Evolutionary conservation across 192 early-diverging fungal species (phyloP).

Genomic region (Cladochytrium replicatum): DNA sequence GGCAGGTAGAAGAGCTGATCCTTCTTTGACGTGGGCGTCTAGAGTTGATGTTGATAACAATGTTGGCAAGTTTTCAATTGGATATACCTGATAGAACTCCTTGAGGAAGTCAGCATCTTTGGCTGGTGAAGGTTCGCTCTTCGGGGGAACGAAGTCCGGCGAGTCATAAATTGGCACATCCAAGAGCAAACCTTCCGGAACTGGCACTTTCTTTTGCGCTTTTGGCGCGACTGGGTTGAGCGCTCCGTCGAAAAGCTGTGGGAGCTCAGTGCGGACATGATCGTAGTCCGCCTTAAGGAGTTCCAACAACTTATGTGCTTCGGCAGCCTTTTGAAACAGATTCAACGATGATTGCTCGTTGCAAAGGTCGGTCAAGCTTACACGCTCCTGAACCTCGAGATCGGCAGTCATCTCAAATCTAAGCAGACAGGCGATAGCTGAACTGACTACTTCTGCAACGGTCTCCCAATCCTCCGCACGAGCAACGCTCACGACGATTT

Average conservation of each 20-base stretch:
- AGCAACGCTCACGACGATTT: too few species aligned
- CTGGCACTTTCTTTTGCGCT: conserved; percentile 81
- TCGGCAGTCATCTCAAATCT: conserved; percentile 29
- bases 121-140: background rate
- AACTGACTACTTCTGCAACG: background rate
- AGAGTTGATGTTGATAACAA: background rate
- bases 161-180: background rate
- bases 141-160: background rate
- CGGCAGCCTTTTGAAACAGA: conserved; percentile 8
- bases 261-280: conserved; percentile 44
- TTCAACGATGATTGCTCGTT: conserved; percentile 1
- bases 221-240: conserved; percentile 83
- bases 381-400: conserved; percentile 74
- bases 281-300: too few species aligned
- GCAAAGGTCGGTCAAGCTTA: too few species aligned
- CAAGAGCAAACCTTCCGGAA: conserved; percentile 61
- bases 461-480: too few species aligned
- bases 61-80: background rate
- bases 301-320: too few species aligned
- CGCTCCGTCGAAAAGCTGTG: conserved; percentile 62
- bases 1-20: too few species aligned
- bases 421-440: conserved; percentile 3
- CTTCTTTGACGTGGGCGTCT: background rate
- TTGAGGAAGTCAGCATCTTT: background rate
- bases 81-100: conserved; percentile 1